Evolutionary conservation across 2,329 filamentous ascomycete species (phyloP), one percentile per base, ranked within the genome.

Genomic region (Lojkania enalia): DNA sequence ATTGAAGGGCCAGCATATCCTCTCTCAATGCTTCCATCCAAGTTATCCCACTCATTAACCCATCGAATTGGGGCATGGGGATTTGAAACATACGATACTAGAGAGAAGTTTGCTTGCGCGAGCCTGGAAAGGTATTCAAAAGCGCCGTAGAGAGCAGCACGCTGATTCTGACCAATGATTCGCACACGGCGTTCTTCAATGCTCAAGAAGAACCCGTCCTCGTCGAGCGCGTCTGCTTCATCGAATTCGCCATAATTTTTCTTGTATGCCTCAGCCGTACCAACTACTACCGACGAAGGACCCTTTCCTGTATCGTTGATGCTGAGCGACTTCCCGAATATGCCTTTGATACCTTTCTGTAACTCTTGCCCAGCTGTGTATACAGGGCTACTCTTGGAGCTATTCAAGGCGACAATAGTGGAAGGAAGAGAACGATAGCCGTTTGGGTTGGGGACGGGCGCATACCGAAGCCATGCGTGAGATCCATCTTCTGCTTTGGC

Each of bases 41-140:
- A 71, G 52, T 88, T 87, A 60, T 88, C 84, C 85, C 85, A 88
- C 52, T 88, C 79, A 57, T 88, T 88, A 0, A 82, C 78, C 85
- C 85, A 88, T 51, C 85, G 77, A 31, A 88, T 78, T 0, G 79
- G 79, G 0, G 79, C 81, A 44, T 77, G 74, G 0, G 84, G 83
- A 51, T 79, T 85, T 6, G 75, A 77, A 2, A 75, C 67, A 35
- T 76, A 75, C 3, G 75, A 61, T 0, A 76, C 72, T 1, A 72
- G 54, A 0, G 74, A 73, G 46, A 81, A 71, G 35, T 83, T 77
- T 18, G 76, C 79, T 60, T 83, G 83, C 0, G 78, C 81, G n/a
- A 88, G 71, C 63, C 79, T 75, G 1, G 81, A 83, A 7, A 88
- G 74, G 51, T 86, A 88, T 50, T 86, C 79, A 55, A 86, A 88